Conservation (phyloP, 2,329 filamentous ascomycete genomes). For the Gliomastix tumulicola region DNA sequence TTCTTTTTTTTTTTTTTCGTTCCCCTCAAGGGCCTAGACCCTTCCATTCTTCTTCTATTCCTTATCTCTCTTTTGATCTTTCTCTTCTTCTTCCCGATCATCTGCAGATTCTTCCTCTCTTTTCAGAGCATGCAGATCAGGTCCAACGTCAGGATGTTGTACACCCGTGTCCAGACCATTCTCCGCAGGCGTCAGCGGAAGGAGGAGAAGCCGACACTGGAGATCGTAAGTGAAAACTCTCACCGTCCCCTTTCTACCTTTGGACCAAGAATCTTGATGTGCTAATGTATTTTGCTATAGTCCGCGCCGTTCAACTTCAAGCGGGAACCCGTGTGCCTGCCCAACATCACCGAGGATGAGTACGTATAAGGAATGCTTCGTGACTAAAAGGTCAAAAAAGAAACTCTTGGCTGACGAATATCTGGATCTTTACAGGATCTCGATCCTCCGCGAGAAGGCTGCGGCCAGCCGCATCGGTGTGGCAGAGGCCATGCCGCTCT, state of each 20-base stretch:
- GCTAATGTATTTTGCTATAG: slow-evolving; percentile 26
- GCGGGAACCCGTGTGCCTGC: slow-evolving; percentile 42
- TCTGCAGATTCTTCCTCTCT: background rate
- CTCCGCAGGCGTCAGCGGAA: slow-evolving; percentile 31
- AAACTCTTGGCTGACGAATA: background rate
- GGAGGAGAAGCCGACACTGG: slow-evolving; percentile 28
- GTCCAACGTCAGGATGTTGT: slow-evolving; percentile 34
- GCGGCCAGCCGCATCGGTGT: slow-evolving; percentile 41
- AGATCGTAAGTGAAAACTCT: slow-evolving; percentile 37
- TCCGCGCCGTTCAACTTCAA: slow-evolving; percentile 54
- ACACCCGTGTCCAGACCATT: slow-evolving; percentile 35
- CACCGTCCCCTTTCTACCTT: background rate
- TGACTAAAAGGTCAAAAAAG: slow-evolving; percentile 6
- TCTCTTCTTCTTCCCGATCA: slow-evolving; percentile 2
- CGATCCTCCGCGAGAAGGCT: slow-evolving; percentile 44
- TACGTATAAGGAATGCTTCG: slow-evolving; percentile 30
- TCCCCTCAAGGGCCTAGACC: background rate
- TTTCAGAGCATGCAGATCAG: slow-evolving; percentile 22
- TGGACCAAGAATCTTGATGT: background rate
- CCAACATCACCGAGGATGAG: slow-evolving; percentile 53
- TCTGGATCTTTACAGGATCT: slow-evolving; percentile 27
- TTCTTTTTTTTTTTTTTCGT: background rate
- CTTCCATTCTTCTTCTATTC: slow-evolving; percentile 1
- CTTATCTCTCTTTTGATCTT: slow-evolving; percentile 10
- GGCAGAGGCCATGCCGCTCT: slow-evolving; percentile 20